phyloP scores from a whole-genome alignment of 352 stramenopile species.

The Phytophthora palmivora region DNA sequence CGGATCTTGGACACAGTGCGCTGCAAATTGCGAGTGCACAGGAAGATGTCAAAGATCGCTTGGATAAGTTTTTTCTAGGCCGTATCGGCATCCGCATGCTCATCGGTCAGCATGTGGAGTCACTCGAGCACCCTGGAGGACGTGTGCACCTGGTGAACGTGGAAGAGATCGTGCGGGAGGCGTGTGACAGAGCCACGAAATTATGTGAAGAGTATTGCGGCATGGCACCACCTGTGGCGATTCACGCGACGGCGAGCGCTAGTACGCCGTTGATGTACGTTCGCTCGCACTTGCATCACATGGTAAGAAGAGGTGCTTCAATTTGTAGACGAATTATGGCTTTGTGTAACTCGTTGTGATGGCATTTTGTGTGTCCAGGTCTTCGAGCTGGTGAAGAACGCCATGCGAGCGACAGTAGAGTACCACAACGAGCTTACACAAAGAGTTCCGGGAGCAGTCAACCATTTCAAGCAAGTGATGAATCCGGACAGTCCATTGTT shows the following conservation, averaged over 20 bases:
- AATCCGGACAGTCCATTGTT: constrained; percentile 67
- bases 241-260: constrained; percentile 55
- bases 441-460: constrained; percentile 45
- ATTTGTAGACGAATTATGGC: neutral
- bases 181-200: constrained; percentile 55
- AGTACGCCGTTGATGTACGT: constrained; percentile 83
- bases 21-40: constrained; percentile 69
- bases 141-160: constrained; percentile 80
- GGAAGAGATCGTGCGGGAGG: constrained; percentile 67
- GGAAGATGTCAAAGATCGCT: constrained; percentile 75
- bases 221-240: constrained; percentile 61
- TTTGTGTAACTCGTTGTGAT: neutral
- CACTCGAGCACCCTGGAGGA: constrained; percentile 59
- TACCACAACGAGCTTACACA: constrained; percentile 85
- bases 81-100: constrained; percentile 99
- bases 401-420: constrained; percentile 97
- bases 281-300: constrained; percentile 84
- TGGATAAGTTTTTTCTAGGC: constrained; percentile 99
- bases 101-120: constrained; percentile 93
- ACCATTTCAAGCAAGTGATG: constrained; percentile 74
- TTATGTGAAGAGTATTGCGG: constrained; percentile 71
- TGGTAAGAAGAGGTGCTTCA: constrained; percentile 38
- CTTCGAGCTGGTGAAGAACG: constrained; percentile 99
- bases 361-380: constrained; percentile 37
- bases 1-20: constrained; percentile 66